Evolutionary conservation across 768 basidiomycete species (phyloP).

Genomic region (Udeniomyces megalosporus): DNA sequence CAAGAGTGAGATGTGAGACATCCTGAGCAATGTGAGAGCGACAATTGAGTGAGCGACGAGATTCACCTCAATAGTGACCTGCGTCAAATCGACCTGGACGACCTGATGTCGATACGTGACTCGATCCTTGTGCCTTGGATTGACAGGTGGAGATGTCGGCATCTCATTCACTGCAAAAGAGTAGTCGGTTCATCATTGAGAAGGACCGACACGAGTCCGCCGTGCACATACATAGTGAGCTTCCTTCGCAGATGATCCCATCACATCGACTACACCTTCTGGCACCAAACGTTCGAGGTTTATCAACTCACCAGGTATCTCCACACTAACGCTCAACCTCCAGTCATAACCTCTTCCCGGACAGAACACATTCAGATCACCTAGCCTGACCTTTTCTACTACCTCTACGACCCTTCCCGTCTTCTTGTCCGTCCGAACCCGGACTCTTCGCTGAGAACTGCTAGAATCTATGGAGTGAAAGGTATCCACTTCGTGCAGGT

Average conservation of each 20-base stretch:
- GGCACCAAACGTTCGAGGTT: background rate
- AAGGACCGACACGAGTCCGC: too few species aligned
- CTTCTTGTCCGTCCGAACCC: constrained; percentile 71
- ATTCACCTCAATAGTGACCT: constrained; percentile 47
- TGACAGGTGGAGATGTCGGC: background rate
- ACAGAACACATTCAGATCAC: constrained; percentile 69
- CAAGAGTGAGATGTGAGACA: background rate
- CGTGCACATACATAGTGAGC: too few species aligned
- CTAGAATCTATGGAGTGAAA: constrained; percentile 42
- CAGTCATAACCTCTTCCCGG: constrained; percentile 76
- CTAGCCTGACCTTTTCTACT: constrained; percentile 65
- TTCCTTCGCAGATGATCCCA: too few species aligned
- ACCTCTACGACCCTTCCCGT: constrained; percentile 49
- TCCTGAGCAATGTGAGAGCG: background rate
- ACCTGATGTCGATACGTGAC: constrained; percentile 88
- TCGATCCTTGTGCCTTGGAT: constrained; percentile 57
- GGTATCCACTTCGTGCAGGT: constrained; percentile 60
- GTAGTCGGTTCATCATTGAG: background rate
- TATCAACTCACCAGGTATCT: constrained; percentile 55
- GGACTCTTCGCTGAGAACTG: constrained; percentile 46
- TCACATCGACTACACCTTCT: too few species aligned
- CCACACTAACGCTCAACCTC: constrained; percentile 82
- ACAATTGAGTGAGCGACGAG: too few species aligned
- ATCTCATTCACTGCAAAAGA: background rate
- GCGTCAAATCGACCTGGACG: constrained; percentile 82